Base-by-base conservation (phyloP, 306 rosid species). In the Adenanthera pavonina region DNA sequence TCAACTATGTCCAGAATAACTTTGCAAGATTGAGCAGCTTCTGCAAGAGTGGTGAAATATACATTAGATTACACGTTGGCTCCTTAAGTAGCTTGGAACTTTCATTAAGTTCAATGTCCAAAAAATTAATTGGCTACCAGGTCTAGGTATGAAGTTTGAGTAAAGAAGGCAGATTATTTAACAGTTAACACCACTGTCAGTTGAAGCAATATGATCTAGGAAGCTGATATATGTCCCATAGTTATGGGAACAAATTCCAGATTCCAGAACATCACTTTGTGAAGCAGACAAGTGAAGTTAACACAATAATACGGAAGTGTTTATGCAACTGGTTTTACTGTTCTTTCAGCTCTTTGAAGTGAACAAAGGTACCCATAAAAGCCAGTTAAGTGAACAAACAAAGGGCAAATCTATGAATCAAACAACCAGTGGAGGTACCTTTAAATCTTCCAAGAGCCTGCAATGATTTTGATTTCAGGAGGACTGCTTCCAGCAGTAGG, bases 1-100 rank as follows among this genome's bases (percentile, higher is more conserved):
- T 93, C 99, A 69, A 96, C 86, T 65, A 88, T 79, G 89, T 93
- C 98, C 88, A 89, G 88, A 85, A 96, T 87, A 84, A 89, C 88
- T 88, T 89, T 82, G 92, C 99, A 93, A 83, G 97, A 89, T 70
- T 90, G 87, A 56, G 97, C 98, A 73, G 96, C 95, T 89, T 95
- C 99, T 95, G 97, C 95, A 92, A 86, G 82, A 90, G 85, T 72
- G 36, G 72, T 82, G 70, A 77, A 79, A 75, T 78, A 74, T 57
- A 83, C 59, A 83, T 89, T 69, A 75, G 74, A 82, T 36, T 46
- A 68, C 49, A 72, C 33, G 72, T 70, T 60, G 48, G 72, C 78
- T 82, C 81, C 78, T 69, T 53, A 35, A 1, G 38, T 43, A 86
- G 71, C 83, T 68, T 76, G 57, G 36, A 62, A 64, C 43, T 43